phyloP scores from a whole-genome alignment of 345 rosid species.

The Sonneratia caseolaris region DNA sequence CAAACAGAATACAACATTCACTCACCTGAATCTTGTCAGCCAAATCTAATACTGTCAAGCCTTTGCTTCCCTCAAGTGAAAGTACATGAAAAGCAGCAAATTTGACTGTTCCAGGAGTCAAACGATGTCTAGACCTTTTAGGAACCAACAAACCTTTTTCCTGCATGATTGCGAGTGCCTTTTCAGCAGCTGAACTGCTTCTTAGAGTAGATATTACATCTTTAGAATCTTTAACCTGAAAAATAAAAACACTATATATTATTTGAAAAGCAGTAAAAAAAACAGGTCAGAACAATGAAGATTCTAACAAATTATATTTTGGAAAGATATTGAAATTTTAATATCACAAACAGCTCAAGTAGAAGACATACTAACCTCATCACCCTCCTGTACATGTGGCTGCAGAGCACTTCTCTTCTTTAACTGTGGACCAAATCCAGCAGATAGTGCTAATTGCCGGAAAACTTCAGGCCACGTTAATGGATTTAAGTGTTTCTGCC shows the following conservation, averaged over 20 bases:
- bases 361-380: conserved; percentile 41
- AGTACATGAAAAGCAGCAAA: conserved; percentile 99
- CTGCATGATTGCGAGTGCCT: conserved; percentile 81
- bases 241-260: neutral
- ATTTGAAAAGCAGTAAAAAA: neutral
- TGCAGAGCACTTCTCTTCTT: conserved; percentile 42
- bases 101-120: conserved; percentile 99
- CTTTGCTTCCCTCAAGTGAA: conserved; percentile 92
- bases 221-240: conserved; percentile 73
- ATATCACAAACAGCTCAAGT: neutral
- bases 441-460: conserved; percentile 78
- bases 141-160: conserved; percentile 90
- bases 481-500: conserved; percentile 83
- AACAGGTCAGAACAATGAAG: neutral
- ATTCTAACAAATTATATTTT: neutral
- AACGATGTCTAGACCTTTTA: conserved; percentile 86
- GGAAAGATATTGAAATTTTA: neutral
- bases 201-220: conserved; percentile 74
- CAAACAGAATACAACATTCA: neutral
- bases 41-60: conserved; percentile 82
- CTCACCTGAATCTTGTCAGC: conserved; percentile 97
- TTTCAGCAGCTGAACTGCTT: conserved; percentile 94
- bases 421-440: conserved; percentile 86
- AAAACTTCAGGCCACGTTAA: conserved; percentile 95
- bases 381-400: conserved; percentile 36